Conservation (phyloP, 768 basidiomycete species). For the Lactarius pseudohatsudake region DNA sequence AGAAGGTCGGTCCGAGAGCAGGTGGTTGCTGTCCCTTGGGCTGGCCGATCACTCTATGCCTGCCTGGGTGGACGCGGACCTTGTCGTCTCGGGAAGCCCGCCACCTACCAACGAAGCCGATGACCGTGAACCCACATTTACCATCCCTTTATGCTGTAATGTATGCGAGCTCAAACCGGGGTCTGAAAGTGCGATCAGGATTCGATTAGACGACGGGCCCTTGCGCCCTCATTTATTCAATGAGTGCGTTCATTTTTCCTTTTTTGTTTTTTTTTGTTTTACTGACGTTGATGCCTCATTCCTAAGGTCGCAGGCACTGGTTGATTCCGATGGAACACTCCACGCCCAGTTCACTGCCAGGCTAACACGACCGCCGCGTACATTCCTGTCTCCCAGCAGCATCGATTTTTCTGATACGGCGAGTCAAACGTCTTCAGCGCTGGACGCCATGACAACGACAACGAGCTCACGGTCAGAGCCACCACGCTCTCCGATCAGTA, state of each 20-base stretch:
- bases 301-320: slow-evolving; percentile 31
- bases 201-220: neutral
- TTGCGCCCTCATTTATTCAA: slow-evolving; percentile 27
- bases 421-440: slow-evolving; percentile 3
- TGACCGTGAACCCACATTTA: neutral
- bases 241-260: slow-evolving; percentile 44
- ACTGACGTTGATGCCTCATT: neutral
- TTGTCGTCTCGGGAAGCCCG: slow-evolving; percentile 41
- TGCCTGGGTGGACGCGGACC: slow-evolving; percentile 53
- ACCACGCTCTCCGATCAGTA: neutral
- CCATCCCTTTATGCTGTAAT: slow-evolving; percentile 27
- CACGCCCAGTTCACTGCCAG: slow-evolving; percentile 17
- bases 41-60: slow-evolving; percentile 58
- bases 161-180: slow-evolving; percentile 2
- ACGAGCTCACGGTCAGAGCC: neutral
- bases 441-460: neutral
- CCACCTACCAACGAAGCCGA: neutral
- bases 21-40: slow-evolving; percentile 48
- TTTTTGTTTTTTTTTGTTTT: neutral
- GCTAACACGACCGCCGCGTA: neutral
- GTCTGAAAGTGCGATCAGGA: neutral
- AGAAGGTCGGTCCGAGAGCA: slow-evolving; percentile 16
- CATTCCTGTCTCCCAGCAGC: neutral
- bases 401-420: slow-evolving; percentile 2
- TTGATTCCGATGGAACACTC: slow-evolving; percentile 32